phyloP scores from a whole-genome alignment of 108 stramenopile genomes.

The Conticribra weissflogii region DNA sequence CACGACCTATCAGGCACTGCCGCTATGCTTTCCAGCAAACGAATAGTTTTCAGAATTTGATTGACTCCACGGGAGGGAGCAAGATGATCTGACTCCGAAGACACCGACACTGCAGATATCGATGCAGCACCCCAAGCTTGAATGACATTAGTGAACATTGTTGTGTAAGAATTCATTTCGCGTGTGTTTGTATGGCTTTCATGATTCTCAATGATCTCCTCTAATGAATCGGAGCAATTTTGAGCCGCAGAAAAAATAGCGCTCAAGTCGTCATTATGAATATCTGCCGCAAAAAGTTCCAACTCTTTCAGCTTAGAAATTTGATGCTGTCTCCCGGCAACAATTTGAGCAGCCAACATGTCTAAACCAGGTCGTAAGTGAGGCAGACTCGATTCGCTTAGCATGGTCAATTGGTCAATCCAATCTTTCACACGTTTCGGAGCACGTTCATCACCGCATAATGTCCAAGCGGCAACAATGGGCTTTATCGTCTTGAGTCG shows the following conservation, averaged over 20 bases:
- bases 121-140: slow-evolving; percentile 35
- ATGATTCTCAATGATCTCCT: slow-evolving; percentile 14
- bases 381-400: slow-evolving; percentile 23
- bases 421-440: slow-evolving; percentile 61
- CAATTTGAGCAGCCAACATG: slow-evolving; percentile 29
- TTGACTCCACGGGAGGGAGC: slow-evolving; percentile 26
- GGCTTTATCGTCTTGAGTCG: slow-evolving; percentile 70
- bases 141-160: slow-evolving; percentile 26
- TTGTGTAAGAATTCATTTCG: slow-evolving; percentile 22
- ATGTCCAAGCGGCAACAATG: slow-evolving; percentile 69
- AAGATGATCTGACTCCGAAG: neutral
- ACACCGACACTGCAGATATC: slow-evolving; percentile 10
- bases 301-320: neutral
- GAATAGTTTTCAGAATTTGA: slow-evolving; percentile 25
- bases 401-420: slow-evolving; percentile 34
- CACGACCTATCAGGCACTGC: slow-evolving; percentile 10
- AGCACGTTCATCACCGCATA: slow-evolving; percentile 52
- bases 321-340: slow-evolving; percentile 34
- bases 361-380: slow-evolving; percentile 30
- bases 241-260: slow-evolving; percentile 22
- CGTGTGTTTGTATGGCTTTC: slow-evolving; percentile 5
- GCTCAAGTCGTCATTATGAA: slow-evolving; percentile 7
- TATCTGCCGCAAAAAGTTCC: neutral
- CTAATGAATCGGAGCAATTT: slow-evolving; percentile 22
- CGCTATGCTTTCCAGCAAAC: slow-evolving; percentile 2